These are phyloP conservation scores for Fusarium protoensiforme DNA, from an alignment of 2,329 filamentous ascomycete genomes.

Conservation along the genomic window DNA sequence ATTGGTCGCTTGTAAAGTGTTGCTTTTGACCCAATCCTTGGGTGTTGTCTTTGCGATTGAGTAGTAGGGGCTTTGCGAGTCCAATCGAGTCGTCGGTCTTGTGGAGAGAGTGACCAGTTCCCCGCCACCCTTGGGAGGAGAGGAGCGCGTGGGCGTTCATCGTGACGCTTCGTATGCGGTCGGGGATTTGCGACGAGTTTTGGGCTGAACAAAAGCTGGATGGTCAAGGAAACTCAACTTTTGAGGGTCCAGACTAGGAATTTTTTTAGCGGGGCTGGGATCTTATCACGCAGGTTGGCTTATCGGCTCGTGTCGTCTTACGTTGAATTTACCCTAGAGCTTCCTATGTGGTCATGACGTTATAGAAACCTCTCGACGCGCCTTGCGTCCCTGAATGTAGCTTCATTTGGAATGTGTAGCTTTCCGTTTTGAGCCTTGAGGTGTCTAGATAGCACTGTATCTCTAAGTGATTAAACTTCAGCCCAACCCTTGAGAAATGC, in stretches of 20 bases:
- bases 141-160: constrained; percentile 92
- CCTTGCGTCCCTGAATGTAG: background rate
- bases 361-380: background rate
- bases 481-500: constrained; percentile 8
- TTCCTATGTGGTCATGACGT: background rate
- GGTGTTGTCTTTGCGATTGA: constrained; percentile 84
- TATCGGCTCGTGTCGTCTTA: background rate
- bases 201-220: background rate
- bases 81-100: constrained; percentile 77
- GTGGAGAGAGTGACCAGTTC: constrained; percentile 88
- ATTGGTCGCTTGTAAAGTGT: constrained; percentile 80
- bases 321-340: constrained; percentile 9
- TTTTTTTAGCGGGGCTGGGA: constrained; percentile 46
- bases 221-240: background rate
- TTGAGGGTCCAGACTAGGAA: constrained; percentile 12
- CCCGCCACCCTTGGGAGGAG: constrained; percentile 88
- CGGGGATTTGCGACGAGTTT: background rate
- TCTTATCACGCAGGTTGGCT: constrained; percentile 24
- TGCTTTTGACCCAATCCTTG: constrained; percentile 84
- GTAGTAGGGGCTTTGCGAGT: constrained; percentile 83
- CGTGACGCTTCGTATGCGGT: background rate
- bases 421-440: background rate
- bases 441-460: background rate
- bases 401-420: constrained; percentile 6
- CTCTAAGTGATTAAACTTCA: background rate